Evolutionary conservation across 176 grass and related monocot genomes (phyloP).

Genomic region (Aegilops tauschii): DNA sequence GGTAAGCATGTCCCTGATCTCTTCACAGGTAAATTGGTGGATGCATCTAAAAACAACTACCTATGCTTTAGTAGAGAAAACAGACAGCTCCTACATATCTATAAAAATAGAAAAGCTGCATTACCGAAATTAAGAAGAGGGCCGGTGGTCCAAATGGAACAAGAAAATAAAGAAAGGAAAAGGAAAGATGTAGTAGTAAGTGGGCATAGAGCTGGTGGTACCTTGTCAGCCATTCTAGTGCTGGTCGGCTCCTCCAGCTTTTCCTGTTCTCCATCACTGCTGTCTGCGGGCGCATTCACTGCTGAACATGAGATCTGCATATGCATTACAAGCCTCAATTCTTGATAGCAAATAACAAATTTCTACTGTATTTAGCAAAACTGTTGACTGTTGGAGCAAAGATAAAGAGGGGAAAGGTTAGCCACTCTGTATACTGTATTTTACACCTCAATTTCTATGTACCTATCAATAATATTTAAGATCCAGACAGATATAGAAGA

Average conservation of each 20-base stretch:
- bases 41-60: slow-evolving; percentile 8
- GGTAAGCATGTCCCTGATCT: background rate
- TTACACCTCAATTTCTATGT: background rate
- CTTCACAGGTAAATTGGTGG: slow-evolving; percentile 3
- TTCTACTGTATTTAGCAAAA: background rate
- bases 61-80: slow-evolving; percentile 18
- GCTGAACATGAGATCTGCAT: slow-evolving; percentile 72
- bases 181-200: background rate
- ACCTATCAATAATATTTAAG: background rate
- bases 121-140: slow-evolving; percentile 6
- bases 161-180: slow-evolving; percentile 23
- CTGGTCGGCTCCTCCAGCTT: slow-evolving; percentile 59
- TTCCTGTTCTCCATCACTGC: slow-evolving; percentile 59
- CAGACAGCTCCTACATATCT: background rate
- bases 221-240: slow-evolving; percentile 78
- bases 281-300: slow-evolving; percentile 51
- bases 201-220: slow-evolving; percentile 44
- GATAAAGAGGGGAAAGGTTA: background rate
- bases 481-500: background rate
- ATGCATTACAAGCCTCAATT: slow-evolving; percentile 20
- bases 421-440: background rate
- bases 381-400: background rate
- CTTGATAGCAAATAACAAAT: background rate
- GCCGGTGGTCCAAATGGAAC: slow-evolving; percentile 18
- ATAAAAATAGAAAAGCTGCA: background rate